These are phyloP conservation scores for Monosporascus sp. DNA, from an alignment of 2,329 filamentous ascomycete genomes.

Conservation along the genomic window DNA sequence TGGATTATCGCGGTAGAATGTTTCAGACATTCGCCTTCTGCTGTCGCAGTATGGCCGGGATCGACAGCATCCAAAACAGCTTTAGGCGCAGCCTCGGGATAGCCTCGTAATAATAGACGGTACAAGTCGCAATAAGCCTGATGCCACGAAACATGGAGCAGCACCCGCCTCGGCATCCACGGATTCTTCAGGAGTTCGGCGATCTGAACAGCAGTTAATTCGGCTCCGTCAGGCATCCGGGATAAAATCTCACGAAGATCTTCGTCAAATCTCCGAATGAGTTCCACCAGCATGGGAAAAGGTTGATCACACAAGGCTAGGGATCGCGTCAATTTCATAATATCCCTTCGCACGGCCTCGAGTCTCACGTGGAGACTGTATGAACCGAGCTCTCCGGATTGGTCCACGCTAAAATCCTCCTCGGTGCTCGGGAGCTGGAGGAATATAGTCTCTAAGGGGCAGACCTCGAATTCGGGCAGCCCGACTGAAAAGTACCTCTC, in stretches of 20 bases:
- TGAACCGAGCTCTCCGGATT: conserved; percentile 8
- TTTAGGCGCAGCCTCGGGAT: conserved; percentile 6
- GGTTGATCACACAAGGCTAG: conserved; percentile 16
- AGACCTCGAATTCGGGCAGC: conserved; percentile 41
- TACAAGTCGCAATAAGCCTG: conserved; percentile 8
- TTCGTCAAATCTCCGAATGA: conserved; percentile 4
- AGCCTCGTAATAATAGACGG: conserved; percentile 7
- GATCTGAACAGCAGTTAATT: conserved; percentile 8
- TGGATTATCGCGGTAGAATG: conserved; percentile 6
- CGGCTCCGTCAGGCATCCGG: conserved; percentile 10
- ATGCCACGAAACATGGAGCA: conserved; percentile 5
- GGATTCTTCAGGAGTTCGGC: neutral
- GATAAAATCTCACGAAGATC: conserved; percentile 14
- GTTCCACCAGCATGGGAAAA: conserved; percentile 11
- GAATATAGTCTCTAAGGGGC: conserved; percentile 36
- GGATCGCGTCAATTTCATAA: conserved; percentile 15
- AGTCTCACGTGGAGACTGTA: conserved; percentile 13
- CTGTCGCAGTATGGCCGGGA: neutral
- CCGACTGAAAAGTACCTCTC: conserved; percentile 39
- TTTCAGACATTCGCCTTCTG: conserved; percentile 2
- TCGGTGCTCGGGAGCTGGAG: conserved; percentile 39
- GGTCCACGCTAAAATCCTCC: conserved; percentile 30
- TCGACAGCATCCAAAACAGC: conserved; percentile 1
- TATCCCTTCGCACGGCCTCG: conserved; percentile 14
- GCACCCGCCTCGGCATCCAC: neutral